phyloP scores from a whole-genome alignment of 2,329 filamentous ascomycete species.

The Diaporthe sp. region DNA sequence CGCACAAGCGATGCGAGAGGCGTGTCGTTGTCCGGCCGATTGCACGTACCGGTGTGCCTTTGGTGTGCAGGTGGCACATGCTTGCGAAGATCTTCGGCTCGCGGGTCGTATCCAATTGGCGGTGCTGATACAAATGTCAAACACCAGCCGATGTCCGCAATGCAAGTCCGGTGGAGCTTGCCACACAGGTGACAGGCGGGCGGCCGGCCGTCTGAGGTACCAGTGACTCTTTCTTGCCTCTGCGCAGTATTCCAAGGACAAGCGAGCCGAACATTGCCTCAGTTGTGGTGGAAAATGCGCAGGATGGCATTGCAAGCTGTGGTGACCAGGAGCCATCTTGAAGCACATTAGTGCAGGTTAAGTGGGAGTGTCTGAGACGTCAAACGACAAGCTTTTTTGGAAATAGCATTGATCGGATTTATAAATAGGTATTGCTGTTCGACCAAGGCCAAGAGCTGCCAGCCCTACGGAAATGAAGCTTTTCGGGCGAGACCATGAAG shows the following conservation, averaged over 20 bases:
- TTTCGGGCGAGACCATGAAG: constrained; percentile 29
- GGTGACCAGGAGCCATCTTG: background rate
- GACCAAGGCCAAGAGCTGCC: constrained; percentile 29
- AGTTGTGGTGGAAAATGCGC: background rate
- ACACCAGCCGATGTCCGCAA: constrained; percentile 37
- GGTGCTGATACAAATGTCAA: constrained; percentile 39
- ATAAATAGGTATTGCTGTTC: constrained; percentile 27
- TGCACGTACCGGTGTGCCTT: constrained; percentile 5
- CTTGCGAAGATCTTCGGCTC: constrained; percentile 35
- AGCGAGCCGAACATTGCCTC: background rate
- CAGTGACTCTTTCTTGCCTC: background rate
- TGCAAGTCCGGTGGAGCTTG: constrained; percentile 37
- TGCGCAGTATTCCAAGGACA: background rate
- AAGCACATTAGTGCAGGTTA: background rate
- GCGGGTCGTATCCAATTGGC: constrained; percentile 18
- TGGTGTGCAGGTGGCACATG: constrained; percentile 34
- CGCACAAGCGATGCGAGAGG: constrained; percentile 23
- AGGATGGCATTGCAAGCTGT: background rate
- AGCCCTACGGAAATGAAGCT: constrained; percentile 35
- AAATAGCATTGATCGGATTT: constrained; percentile 9
- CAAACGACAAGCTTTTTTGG: constrained; percentile 1
- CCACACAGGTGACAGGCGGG: constrained; percentile 2
- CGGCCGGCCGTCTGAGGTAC: background rate
- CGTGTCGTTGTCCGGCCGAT: background rate
- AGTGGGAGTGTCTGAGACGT: background rate